These are phyloP conservation scores for Crithidia sp. DNA, from an alignment of 208 protist species.

Conservation along the genomic window DNA sequence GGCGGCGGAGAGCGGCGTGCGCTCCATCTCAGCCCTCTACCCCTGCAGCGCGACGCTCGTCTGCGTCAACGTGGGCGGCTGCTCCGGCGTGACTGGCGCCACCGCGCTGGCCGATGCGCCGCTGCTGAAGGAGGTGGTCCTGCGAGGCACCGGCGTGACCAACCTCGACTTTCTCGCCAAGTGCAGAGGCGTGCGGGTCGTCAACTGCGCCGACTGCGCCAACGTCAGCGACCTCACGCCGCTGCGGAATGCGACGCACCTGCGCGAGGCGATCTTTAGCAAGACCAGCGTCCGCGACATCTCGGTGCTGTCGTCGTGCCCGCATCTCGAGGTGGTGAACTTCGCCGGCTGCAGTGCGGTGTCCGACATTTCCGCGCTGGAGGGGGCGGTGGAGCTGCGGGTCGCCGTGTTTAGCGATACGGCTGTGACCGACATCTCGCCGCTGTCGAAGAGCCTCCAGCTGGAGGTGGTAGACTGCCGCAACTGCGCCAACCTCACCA, in stretches of 20 bases:
- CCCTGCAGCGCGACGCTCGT: slow-evolving; percentile 20
- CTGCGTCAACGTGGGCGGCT: slow-evolving; percentile 15
- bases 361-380: background rate
- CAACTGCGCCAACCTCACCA: background rate
- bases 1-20: slow-evolving; percentile 6
- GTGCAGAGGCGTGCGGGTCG: slow-evolving; percentile 9
- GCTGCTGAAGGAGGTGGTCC: slow-evolving; percentile 13
- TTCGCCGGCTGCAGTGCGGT: slow-evolving; percentile 7
- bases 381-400: slow-evolving; percentile 4
- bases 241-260: slow-evolving; percentile 5
- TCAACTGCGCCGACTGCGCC: slow-evolving; percentile 14
- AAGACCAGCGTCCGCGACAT: slow-evolving; percentile 9
- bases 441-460: slow-evolving; percentile 3
- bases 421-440: slow-evolving; percentile 7
- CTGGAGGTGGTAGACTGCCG: slow-evolving; percentile 12
- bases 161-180: slow-evolving; percentile 12
- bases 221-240: slow-evolving; percentile 11
- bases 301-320: slow-evolving; percentile 1
- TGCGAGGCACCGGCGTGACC: slow-evolving; percentile 11
- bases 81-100: background rate
- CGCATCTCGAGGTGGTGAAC: slow-evolving; percentile 13
- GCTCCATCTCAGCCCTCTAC: slow-evolving; percentile 5
- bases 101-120: slow-evolving; percentile 12
- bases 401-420: slow-evolving; percentile 8
- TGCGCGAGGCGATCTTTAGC: slow-evolving; percentile 10